These are phyloP conservation scores for Tolypocladium paradoxum DNA, from an alignment of 2,329 filamentous ascomycete species.

Conservation along the genomic window DNA sequence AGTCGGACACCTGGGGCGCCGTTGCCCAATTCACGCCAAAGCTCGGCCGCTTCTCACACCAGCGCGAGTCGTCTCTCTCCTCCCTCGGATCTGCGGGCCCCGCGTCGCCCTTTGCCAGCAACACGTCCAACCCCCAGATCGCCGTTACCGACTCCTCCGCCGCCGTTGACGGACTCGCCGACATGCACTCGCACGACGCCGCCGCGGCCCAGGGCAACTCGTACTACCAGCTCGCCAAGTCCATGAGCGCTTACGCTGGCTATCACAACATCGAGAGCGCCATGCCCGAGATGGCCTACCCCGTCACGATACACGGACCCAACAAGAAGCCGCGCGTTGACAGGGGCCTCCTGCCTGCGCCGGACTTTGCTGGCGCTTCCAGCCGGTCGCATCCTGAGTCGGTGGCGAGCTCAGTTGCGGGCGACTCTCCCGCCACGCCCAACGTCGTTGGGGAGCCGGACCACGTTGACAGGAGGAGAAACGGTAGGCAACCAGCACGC, in stretches of 20 bases:
- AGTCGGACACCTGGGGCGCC: slow-evolving; percentile 30
- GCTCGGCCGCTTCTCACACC: slow-evolving; percentile 33
- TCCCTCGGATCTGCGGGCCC: slow-evolving; percentile 51
- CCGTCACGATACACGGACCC: slow-evolving; percentile 25
- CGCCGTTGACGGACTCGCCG: slow-evolving; percentile 32
- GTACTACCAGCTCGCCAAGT: slow-evolving; percentile 37
- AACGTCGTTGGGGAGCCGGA: slow-evolving; percentile 36
- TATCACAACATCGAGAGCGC: slow-evolving; percentile 29
- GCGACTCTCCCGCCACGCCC: slow-evolving; percentile 51
- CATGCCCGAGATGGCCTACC: slow-evolving; percentile 28
- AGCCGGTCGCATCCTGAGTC: slow-evolving; percentile 40
- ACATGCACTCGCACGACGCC: slow-evolving; percentile 22
- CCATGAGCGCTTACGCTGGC: slow-evolving; percentile 30
- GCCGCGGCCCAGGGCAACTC: slow-evolving; percentile 19
- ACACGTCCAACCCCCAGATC: slow-evolving; percentile 47
- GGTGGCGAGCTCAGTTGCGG: slow-evolving; percentile 44
- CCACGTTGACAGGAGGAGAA: slow-evolving; percentile 36
- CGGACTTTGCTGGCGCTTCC: slow-evolving; percentile 31
- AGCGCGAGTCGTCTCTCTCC: slow-evolving; percentile 51
- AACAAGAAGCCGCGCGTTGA: slow-evolving; percentile 26
- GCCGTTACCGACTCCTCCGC: slow-evolving; percentile 36
- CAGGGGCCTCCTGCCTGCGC: slow-evolving; percentile 31
- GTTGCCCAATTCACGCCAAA: slow-evolving; percentile 26
- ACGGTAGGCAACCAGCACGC: slow-evolving; percentile 33
- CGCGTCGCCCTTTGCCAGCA: slow-evolving; percentile 45